Conservation (phyloP, 345 rosid species). For the Brassica carinata region DNA sequence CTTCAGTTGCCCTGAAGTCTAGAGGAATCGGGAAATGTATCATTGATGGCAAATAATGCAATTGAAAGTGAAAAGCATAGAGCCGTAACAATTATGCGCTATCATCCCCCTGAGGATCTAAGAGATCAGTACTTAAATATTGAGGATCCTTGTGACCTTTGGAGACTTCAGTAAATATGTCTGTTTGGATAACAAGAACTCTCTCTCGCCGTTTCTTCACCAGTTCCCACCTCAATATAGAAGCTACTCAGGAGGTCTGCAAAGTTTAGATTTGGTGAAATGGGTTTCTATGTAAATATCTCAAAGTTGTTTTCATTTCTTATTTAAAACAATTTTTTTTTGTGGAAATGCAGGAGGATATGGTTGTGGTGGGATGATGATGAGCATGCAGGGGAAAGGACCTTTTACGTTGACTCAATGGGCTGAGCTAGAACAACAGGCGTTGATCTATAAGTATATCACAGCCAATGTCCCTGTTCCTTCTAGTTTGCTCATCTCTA, state of each 20-base stretch:
- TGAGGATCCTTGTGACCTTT: too few species aligned
- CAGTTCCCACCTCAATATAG: conserved; percentile 37
- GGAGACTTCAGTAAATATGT: conserved; percentile 36
- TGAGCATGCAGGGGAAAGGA: conserved; percentile 67
- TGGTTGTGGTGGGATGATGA: conserved; percentile 54
- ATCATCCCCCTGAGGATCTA: too few species aligned
- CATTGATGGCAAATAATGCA: too few species aligned
- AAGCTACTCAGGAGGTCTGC: conserved; percentile 53
- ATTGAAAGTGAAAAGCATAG: too few species aligned
- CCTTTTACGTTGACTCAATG: conserved; percentile 66
- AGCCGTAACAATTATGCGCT: too few species aligned
- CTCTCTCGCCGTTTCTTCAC: conserved; percentile 40
- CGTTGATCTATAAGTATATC: conserved; percentile 74
- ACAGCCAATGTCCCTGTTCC: conserved; percentile 64
- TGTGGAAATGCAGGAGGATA: conserved; percentile 29
- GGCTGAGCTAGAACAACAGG: conserved; percentile 75
- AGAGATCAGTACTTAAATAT: too few species aligned
- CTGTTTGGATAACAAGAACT: conserved; percentile 41
- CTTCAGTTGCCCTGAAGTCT: too few species aligned
- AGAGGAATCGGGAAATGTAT: too few species aligned
- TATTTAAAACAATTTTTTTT: not conserved
- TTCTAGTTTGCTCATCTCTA: conserved; percentile 59
- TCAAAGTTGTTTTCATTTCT: not conserved
- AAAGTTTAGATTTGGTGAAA: conserved; percentile 4
- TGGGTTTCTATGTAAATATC: conserved; percentile 12